These are phyloP conservation scores for Ajuga reptans DNA, from an alignment of 305 asterid genomes.

Conservation along the genomic window DNA sequence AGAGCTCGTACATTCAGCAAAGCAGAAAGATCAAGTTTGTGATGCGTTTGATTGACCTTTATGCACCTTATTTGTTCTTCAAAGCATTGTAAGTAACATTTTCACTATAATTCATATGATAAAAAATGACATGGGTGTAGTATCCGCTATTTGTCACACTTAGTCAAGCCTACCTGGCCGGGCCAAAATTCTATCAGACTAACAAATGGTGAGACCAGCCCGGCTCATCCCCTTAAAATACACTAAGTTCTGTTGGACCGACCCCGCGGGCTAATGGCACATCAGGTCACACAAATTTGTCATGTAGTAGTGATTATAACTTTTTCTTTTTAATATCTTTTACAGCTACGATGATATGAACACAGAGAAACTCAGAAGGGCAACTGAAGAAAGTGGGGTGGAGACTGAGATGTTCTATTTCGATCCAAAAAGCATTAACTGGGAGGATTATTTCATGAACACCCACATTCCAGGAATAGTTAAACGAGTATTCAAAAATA, in stretches of 20 bases:
- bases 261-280: background rate
- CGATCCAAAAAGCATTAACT: slow-evolving; percentile 50
- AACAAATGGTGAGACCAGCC: too few species aligned
- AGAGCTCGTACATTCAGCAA: slow-evolving; percentile 28
- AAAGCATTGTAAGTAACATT: slow-evolving; percentile 30
- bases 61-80: slow-evolving; percentile 67
- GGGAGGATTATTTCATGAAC: slow-evolving; percentile 71
- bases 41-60: slow-evolving; percentile 52
- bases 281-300: too few species aligned
- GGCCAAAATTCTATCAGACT: too few species aligned
- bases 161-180: too few species aligned
- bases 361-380: slow-evolving; percentile 48
- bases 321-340: background rate
- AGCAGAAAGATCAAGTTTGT: slow-evolving; percentile 45
- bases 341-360: slow-evolving; percentile 70
- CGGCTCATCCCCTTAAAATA: too few species aligned
- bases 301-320: background rate
- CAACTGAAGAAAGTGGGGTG: slow-evolving; percentile 32
- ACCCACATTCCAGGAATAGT: slow-evolving; percentile 59
- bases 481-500: slow-evolving; percentile 38
- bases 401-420: slow-evolving; percentile 40
- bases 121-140: too few species aligned
- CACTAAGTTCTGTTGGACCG: too few species aligned
- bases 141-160: too few species aligned
- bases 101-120: too few species aligned